phyloP scores from a whole-genome alignment of 2,329 filamentous ascomycete species.

The Dichotomopilus funicola region DNA sequence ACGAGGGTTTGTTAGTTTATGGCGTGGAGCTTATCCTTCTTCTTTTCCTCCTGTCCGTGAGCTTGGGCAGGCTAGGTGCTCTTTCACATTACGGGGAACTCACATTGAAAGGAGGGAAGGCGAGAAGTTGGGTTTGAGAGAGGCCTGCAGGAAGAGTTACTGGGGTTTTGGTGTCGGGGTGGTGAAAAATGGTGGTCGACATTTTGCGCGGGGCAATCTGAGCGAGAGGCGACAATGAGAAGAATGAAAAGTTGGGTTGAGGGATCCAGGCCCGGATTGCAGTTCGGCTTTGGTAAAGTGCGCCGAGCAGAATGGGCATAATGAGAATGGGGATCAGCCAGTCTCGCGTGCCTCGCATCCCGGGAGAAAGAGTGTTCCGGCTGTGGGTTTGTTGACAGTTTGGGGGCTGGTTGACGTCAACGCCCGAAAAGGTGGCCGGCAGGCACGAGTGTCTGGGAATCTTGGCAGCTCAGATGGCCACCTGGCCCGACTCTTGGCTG shows the following conservation, averaged over 20 bases:
- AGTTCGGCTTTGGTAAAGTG: conserved; percentile 10
- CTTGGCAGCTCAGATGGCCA: no score
- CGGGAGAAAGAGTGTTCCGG: neutral
- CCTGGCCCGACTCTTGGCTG: no score
- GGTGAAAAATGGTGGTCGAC: conserved; percentile 32
- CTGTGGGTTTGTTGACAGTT: neutral
- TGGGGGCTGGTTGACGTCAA: neutral
- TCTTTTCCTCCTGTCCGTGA: no score
- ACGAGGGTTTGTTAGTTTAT: no score
- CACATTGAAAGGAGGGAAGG: conserved; percentile 47
- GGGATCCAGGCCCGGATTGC: conserved; percentile 17
- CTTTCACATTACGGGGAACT: conserved; percentile 7
- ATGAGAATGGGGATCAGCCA: neutral
- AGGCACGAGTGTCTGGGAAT: no score
- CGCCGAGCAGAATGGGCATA: conserved; percentile 11
- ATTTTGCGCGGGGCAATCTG: conserved; percentile 24
- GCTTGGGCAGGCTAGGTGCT: no score
- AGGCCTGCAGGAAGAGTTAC: conserved; percentile 41
- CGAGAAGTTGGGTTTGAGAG: conserved; percentile 37
- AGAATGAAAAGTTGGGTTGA: neutral
- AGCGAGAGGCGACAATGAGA: conserved; percentile 6
- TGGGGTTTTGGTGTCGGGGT: conserved; percentile 33
- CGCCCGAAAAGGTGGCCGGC: no score
- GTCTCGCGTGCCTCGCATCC: conserved; percentile 1
- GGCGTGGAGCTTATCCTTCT: no score